Evolutionary conservation across 768 basidiomycete species (phyloP).

Genomic region (Russula ochroleuca): DNA sequence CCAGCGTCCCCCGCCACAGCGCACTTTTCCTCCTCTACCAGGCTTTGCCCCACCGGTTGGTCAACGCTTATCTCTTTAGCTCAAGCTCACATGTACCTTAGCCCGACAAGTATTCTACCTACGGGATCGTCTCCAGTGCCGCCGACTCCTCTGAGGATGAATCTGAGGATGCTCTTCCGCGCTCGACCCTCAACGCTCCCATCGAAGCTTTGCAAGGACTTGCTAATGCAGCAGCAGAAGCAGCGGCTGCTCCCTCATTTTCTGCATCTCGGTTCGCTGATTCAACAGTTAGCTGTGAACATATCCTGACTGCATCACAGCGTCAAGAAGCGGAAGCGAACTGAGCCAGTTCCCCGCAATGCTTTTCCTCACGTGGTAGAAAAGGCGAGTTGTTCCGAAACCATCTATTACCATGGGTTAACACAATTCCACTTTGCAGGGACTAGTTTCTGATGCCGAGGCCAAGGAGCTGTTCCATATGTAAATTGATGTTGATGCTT

Average conservation of each 20-base stretch:
- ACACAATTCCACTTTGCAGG: conserved; percentile 42
- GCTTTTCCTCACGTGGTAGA: conserved; percentile 88
- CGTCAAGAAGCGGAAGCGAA: conserved; percentile 80
- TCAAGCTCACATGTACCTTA: conserved; percentile 35
- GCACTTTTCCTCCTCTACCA: conserved; percentile 77
- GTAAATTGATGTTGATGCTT: conserved; percentile 44
- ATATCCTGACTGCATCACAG: conserved; percentile 35
- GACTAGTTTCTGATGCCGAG: conserved; percentile 79
- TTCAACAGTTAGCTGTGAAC: not conserved
- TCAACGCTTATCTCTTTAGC: conserved; percentile 27
- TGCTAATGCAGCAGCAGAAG: conserved; percentile 93
- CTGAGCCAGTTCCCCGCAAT: conserved; percentile 77
- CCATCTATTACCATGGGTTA: not conserved
- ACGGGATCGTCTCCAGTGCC: conserved; percentile 83
- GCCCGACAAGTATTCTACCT: conserved; percentile 88
- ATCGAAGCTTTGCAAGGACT: conserved; percentile 92
- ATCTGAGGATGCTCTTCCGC: conserved; percentile 82
- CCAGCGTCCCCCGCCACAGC: conserved; percentile 32
- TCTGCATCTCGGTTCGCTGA: conserved; percentile 52
- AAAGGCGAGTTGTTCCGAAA: conserved; percentile 48
- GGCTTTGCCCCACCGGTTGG: conserved; percentile 87
- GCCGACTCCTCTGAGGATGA: conserved; percentile 87
- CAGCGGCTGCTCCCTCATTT: conserved; percentile 72
- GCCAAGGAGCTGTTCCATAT: conserved; percentile 91
- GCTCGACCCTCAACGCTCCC: conserved; percentile 81